Percentiles rank a stretch among this genome's conserved stretches.
These are phyloP conservation scores for Priceomyces melissophilus DNA, from an alignment of 805 yeast species.

Conservation along the genomic window DNA sequence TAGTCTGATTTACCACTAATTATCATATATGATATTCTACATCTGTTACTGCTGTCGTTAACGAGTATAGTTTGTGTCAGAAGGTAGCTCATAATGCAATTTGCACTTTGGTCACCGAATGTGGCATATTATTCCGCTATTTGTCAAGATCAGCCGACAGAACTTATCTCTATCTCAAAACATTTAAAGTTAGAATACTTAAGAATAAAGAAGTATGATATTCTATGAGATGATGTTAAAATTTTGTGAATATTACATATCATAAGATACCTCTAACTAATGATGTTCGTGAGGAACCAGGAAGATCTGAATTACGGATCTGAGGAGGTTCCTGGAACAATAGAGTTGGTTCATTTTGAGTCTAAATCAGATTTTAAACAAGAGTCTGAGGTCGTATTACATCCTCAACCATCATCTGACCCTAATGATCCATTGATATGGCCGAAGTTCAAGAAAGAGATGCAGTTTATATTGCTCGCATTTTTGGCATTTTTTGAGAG, in stretches of 20 bases:
- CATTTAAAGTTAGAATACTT: neutral
- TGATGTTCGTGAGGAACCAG: no score
- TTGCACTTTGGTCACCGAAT: no score
- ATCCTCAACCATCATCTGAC: slow-evolving; percentile 31
- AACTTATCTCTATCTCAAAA: neutral
- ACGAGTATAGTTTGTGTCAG: no score
- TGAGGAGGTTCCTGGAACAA: slow-evolving; percentile 45
- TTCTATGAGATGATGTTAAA: no score
- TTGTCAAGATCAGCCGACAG: neutral
- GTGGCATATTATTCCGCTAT: no score
- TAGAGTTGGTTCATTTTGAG: slow-evolving; percentile 45
- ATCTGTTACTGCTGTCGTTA: no score
- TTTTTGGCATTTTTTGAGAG: slow-evolving; percentile 31
- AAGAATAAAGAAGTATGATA: neutral
- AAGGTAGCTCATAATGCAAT: no score
- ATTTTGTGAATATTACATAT: no score
- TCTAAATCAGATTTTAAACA: slow-evolving; percentile 27
- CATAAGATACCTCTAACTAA: neutral
- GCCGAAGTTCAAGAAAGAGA: slow-evolving; percentile 22
- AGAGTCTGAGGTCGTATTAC: slow-evolving; percentile 19
- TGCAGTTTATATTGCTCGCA: slow-evolving; percentile 25
- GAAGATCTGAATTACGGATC: neutral
- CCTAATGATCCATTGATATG: slow-evolving; percentile 35
- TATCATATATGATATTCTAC: no score
- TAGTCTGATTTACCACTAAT: neutral